Base-by-base conservation (phyloP, 768 basidiomycete genomes). In the Tulasnella sp. region DNA sequence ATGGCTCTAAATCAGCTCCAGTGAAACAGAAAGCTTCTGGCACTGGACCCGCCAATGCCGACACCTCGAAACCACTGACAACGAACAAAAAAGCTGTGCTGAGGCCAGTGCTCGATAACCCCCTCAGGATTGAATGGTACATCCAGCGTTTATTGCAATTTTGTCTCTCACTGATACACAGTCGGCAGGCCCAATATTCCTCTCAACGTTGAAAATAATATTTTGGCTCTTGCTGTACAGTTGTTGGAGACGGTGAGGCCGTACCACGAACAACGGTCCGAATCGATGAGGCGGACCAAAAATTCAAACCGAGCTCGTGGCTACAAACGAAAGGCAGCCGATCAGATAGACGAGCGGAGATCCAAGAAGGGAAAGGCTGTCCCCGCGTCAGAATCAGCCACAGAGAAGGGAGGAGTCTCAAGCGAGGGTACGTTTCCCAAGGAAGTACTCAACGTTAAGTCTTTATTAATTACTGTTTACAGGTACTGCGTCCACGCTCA, bases 51-150 rank as follows among this genome's bases (percentile, higher is more conserved):
- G 24, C 56, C 39, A 52, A 24, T 16, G 76, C 9, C 3, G 38
- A 58, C 19, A 68, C 56, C 52, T 77, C 48, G 24, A 36, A 58
- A 77, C 48, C 46, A 52, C 46, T 52, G 10, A 81, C 76, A 24
- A 84, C 84, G 68, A 92, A 94, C 34, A 89, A 87, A 71, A 94
- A 91, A 82, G 85, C 87, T 0, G 89, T 91, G 0, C 94, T 90
- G 86, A 94, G 90, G 81, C 88, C 89, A 79, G 91, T 92, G 0
- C 85, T 95, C 34, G 91, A 91, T 75, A 94, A 89, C 80, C 94
- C 94, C 2, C 92, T 92, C 82, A 88, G 88, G 16, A 86, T 94
- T 21, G 84, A 85, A 83, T 95, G 94, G 94, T 94, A 82, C 3
- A 27, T 24, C 34, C 36, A 31, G 21, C 36, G 24, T 38, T 18